Evolutionary conservation across 495 filamentous ascomycete species (phyloP).

Genomic region (Margaritispora aquatica): DNA sequence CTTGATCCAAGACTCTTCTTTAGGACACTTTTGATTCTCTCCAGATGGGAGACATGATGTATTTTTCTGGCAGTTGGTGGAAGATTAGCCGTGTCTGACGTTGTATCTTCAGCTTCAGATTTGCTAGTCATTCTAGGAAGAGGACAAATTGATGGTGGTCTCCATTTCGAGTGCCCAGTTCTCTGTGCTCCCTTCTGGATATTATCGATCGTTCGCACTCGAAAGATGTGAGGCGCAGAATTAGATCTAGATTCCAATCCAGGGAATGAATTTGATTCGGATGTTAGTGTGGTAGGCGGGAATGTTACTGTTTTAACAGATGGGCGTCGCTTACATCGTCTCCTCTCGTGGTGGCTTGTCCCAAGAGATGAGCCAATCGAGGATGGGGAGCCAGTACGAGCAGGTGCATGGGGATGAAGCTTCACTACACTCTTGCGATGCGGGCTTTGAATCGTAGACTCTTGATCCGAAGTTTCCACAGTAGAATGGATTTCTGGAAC

Average conservation of each 20-base stretch:
- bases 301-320: not conserved
- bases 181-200: constrained; percentile 7
- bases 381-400: constrained; percentile 3
- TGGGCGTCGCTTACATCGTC: not conserved
- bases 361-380: constrained; percentile 3
- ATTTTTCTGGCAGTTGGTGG: too few relatives aligned
- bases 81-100: too few relatives aligned
- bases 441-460: not conserved
- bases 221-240: not conserved
- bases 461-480: not conserved
- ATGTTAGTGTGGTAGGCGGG: not conserved
- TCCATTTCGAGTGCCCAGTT: not conserved
- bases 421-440: not conserved
- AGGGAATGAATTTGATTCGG: not conserved
- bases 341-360: not conserved
- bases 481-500: not conserved
- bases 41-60: not conserved
- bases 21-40: not conserved
- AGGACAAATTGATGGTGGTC: constrained; percentile 14
- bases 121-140: constrained; percentile 1
- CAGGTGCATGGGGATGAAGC: constrained; percentile 6
- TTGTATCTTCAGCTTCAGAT: constrained; percentile 3
- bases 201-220: constrained; percentile 16
- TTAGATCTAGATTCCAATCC: too few relatives aligned
- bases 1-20: not conserved